phyloP scores from a whole-genome alignment of 2,329 filamentous ascomycete genomes.

The Epichloe sibirici region DNA sequence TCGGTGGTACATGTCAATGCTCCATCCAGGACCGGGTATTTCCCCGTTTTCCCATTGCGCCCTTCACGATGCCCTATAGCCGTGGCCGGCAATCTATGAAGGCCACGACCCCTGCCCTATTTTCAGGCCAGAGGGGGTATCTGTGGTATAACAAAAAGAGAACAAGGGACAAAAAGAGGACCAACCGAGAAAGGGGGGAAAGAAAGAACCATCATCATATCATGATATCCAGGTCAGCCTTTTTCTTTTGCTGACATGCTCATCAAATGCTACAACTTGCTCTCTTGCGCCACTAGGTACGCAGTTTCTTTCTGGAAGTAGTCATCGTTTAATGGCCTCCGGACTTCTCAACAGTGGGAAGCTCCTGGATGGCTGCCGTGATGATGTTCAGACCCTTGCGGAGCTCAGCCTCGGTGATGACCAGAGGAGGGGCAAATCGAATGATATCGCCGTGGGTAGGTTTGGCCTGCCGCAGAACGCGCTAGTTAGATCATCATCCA shows the following conservation, averaged over 20 bases:
- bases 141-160: conserved; percentile 2
- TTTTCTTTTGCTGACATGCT: background rate
- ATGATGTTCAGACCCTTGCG: conserved; percentile 68
- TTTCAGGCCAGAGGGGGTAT: conserved; percentile 3
- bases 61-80: background rate
- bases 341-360: conserved; percentile 46
- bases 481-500: background rate
- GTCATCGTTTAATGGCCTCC: conserved; percentile 21
- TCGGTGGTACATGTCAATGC: conserved; percentile 3
- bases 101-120: conserved; percentile 1
- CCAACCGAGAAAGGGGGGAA: background rate
- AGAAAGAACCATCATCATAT: background rate
- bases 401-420: conserved; percentile 85
- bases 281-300: conserved; percentile 8
- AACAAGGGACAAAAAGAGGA: background rate
- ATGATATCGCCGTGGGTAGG: conserved; percentile 98
- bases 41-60: conserved; percentile 3
- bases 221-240: background rate
- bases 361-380: conserved; percentile 65
- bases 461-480: conserved; percentile 56
- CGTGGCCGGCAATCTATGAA: conserved; percentile 2
- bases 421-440: conserved; percentile 86
- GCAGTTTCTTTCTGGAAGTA: background rate
- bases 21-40: conserved; percentile 3
- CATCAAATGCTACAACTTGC: conserved; percentile 13